Evolutionary conservation across 164 flowering plant genomes (phyloP).

Genomic region (Warburgia ugandensis): DNA sequence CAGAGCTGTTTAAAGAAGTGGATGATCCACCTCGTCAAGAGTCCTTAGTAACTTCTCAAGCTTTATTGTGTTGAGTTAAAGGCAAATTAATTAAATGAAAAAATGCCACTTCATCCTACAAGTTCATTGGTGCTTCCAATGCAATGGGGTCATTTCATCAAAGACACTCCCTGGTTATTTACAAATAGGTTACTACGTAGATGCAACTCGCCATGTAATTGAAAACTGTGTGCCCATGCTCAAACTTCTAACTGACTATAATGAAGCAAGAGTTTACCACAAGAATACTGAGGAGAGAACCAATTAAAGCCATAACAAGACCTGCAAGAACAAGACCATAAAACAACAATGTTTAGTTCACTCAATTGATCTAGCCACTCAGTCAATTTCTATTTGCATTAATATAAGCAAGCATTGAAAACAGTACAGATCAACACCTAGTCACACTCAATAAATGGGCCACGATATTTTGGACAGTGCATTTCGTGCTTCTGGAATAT

Average conservation of each 20-base stretch:
- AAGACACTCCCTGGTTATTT: neutral
- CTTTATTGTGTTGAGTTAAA: too few relatives aligned
- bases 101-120: neutral
- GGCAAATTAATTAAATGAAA: neutral
- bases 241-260: neutral
- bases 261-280: slow-evolving; percentile 38
- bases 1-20: too few relatives aligned
- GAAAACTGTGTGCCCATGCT: neutral
- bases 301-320: slow-evolving; percentile 80
- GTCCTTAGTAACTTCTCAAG: too few relatives aligned
- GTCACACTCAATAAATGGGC: too few relatives aligned
- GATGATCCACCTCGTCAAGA: too few relatives aligned
- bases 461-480: too few relatives aligned
- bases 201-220: neutral
- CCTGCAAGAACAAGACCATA: slow-evolving; percentile 32
- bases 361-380: too few relatives aligned
- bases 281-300: slow-evolving; percentile 67
- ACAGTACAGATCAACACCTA: too few relatives aligned
- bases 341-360: too few relatives aligned
- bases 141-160: neutral
- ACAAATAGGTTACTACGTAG: neutral
- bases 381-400: too few relatives aligned
- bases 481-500: too few relatives aligned
- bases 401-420: too few relatives aligned
- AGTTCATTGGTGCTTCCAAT: neutral